phyloP scores from a whole-genome alignment of 805 yeast species.

The Candida palmyrensis region DNA sequence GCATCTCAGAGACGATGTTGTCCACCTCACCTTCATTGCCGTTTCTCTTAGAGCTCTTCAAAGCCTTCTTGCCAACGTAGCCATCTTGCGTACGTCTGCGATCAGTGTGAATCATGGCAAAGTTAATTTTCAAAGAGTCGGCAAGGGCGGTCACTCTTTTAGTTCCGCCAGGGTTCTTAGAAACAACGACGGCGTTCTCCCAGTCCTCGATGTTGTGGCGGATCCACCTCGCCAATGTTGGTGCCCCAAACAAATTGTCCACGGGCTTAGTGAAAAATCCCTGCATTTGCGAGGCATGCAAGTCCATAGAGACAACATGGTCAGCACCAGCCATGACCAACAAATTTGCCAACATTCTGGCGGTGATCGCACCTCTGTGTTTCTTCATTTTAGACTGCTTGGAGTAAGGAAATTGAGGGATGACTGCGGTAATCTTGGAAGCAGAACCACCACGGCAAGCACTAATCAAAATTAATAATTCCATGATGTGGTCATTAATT shows the following conservation, averaged over 20 bases:
- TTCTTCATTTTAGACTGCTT: slow-evolving; percentile 98
- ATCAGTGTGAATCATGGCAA: slow-evolving; percentile 99
- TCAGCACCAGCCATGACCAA: slow-evolving; percentile 98
- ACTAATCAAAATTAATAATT: slow-evolving; percentile 81
- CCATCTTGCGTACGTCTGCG: slow-evolving; percentile 82
- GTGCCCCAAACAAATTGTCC: slow-evolving; percentile 94
- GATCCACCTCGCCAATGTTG: slow-evolving; percentile 94
- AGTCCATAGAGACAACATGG: slow-evolving; percentile 96
- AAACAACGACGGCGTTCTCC: slow-evolving; percentile 87
- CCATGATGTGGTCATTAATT: slow-evolving; percentile 93
- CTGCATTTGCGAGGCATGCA: slow-evolving; percentile 97
- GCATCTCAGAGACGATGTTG: slow-evolving; percentile 72
- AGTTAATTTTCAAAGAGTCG: slow-evolving; percentile 91
- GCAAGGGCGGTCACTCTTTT: slow-evolving; percentile 97
- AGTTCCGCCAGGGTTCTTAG: slow-evolving; percentile 99
- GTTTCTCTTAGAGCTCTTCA: slow-evolving; percentile 33
- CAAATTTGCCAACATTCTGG: slow-evolving; percentile 94
- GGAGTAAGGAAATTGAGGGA: slow-evolving; percentile 96
- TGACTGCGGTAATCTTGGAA: slow-evolving; percentile 92
- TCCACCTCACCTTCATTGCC: slow-evolving; percentile 53
- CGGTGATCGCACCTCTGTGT: slow-evolving; percentile 98
- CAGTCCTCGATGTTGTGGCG: slow-evolving; percentile 83
- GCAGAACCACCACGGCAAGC: slow-evolving; percentile 99
- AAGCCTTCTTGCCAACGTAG: slow-evolving; percentile 32
- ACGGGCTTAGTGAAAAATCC: slow-evolving; percentile 97